These are phyloP conservation scores for Aspergillus udagawae DNA, from an alignment of 2,329 filamentous ascomycete genomes.

Conservation along the genomic window DNA sequence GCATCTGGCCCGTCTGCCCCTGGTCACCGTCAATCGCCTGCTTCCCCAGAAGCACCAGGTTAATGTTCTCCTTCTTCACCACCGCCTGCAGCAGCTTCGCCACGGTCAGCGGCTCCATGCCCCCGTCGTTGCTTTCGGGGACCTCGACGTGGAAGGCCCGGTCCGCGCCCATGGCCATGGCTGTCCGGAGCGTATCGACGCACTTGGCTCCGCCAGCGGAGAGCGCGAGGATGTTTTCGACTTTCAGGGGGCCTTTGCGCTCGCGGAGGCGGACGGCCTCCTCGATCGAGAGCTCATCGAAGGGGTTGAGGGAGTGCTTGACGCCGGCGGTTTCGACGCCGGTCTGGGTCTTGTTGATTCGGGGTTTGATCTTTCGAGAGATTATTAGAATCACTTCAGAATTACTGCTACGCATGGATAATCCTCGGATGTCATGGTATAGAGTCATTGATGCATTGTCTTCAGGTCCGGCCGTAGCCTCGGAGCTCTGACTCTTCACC, in stretches of 20 bases:
- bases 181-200: constrained; percentile 83
- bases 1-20: constrained; percentile 95
- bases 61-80: constrained; percentile 78
- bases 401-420: neutral
- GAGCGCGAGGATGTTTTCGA: constrained; percentile 88
- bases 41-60: constrained; percentile 91
- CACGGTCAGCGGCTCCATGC: constrained; percentile 80
- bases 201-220: constrained; percentile 84
- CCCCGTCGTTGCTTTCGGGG: constrained; percentile 62
- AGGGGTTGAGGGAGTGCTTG: constrained; percentile 98
- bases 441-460: neutral
- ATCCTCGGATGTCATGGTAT: neutral
- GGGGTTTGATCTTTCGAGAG: constrained; percentile 60
- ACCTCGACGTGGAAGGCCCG: constrained; percentile 82
- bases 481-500: constrained; percentile 9
- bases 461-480: neutral
- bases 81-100: constrained; percentile 83
- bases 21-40: constrained; percentile 98
- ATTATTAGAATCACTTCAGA: neutral
- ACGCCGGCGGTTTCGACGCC: constrained; percentile 87
- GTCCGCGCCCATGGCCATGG: constrained; percentile 98
- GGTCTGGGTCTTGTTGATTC: constrained; percentile 69
- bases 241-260: constrained; percentile 70
- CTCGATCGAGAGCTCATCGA: constrained; percentile 97
- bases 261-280: constrained; percentile 94